Conservation (phyloP, 1,284 basidiomycete species). For the Apiotrichum montevideense region DNA sequence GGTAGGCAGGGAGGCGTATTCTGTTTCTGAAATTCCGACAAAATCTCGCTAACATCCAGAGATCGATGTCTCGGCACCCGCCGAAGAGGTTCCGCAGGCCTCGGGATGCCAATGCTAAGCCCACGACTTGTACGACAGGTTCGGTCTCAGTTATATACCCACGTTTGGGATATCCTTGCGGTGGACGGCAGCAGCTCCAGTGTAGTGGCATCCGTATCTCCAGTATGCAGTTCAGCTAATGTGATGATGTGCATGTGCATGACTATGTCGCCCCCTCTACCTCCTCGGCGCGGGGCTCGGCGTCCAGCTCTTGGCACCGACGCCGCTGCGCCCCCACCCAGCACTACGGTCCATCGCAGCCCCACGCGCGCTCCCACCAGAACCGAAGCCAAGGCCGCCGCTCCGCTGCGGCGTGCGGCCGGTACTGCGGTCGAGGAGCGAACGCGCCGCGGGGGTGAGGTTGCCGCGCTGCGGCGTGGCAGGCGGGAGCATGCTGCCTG, state of each 20-base stretch:
- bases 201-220: too few species aligned
- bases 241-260: too few species aligned
- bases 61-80: conserved; percentile 44
- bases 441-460: conserved; percentile 71
- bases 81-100: conserved; percentile 39
- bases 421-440: conserved; percentile 62
- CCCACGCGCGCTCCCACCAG: conserved; percentile 57
- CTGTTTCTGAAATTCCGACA: too few species aligned
- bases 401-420: conserved; percentile 24
- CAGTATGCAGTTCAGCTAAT: too few species aligned
- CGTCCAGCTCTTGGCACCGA: conserved; percentile 10
- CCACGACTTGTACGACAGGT: too few species aligned
- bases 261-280: not conserved
- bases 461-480: conserved; percentile 60
- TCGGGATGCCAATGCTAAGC: conserved; percentile 43
- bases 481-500: conserved; percentile 60
- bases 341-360: conserved; percentile 62
- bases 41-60: conserved; percentile 22
- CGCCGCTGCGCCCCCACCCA: conserved; percentile 50
- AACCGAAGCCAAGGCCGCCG: conserved; percentile 50
- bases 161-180: not conserved
- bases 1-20: conserved; percentile 12
- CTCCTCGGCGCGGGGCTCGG: conserved; percentile 5
- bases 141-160: not conserved
- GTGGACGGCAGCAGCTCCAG: too few species aligned